Percentiles rank a stretch among this genome's conserved stretches.
Evolutionary conservation across 2,329 filamentous ascomycete genomes (phyloP).

Genomic region (Dendryphion nanum): DNA sequence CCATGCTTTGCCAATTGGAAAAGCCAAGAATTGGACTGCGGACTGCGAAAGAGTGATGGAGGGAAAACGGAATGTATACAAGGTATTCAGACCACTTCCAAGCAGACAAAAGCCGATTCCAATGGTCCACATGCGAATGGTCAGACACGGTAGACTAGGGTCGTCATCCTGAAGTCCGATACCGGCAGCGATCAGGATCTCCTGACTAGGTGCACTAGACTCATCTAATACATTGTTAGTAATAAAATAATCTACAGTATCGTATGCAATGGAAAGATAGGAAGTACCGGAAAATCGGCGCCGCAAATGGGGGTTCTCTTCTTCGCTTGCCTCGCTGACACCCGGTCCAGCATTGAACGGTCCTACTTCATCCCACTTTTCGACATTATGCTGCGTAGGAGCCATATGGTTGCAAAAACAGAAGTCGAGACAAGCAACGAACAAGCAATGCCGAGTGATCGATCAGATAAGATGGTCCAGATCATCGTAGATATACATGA

Average conservation of each 20-base stretch:
- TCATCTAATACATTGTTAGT: background rate
- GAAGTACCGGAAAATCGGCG: background rate
- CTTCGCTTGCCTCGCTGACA: background rate
- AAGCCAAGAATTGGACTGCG: background rate
- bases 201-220: background rate
- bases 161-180: background rate
- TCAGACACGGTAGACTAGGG: constrained; percentile 3
- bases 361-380: background rate
- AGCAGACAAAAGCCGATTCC: constrained; percentile 3
- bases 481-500: no score
- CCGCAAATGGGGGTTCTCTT: background rate
- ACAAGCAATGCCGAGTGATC: no score
- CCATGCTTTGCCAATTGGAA: constrained; percentile 48
- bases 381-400: background rate
- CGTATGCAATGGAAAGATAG: background rate
- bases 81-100: constrained; percentile 3
- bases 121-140: constrained; percentile 3
- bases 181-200: constrained; percentile 1
- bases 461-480: no score
- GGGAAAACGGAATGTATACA: constrained; percentile 4
- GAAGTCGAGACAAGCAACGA: no score
- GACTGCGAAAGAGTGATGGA: constrained; percentile 2
- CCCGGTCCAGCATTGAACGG: background rate
- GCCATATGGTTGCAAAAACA: no score
- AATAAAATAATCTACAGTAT: background rate